Percentiles rank a stretch among this genome's conserved stretches.
Evolutionary conservation across 2,329 filamentous ascomycete species (phyloP).

Genomic region (Fonsecaea nubica): DNA sequence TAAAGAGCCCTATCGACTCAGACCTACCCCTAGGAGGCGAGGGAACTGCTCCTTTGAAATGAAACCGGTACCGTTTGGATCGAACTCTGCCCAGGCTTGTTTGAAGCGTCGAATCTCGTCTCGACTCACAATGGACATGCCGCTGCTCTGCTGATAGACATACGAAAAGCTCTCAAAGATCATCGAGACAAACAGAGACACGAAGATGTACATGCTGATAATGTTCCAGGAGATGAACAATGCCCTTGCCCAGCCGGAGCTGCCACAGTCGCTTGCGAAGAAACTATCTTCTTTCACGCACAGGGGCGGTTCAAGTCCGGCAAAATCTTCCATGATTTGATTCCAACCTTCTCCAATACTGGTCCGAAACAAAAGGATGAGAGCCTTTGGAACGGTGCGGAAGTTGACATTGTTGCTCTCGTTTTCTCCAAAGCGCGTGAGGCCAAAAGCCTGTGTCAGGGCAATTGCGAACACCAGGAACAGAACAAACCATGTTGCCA

Average conservation of each 20-base stretch:
- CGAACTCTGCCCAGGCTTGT: constrained; percentile 95
- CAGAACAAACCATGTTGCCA: constrained; percentile 96
- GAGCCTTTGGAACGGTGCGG: constrained; percentile 87
- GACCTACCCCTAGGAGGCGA: constrained; percentile 75
- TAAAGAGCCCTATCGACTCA: neutral
- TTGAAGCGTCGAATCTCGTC: constrained; percentile 97
- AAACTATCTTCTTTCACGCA: constrained; percentile 77
- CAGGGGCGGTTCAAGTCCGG: constrained; percentile 75
- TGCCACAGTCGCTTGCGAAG: constrained; percentile 91
- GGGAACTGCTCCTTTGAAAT: constrained; percentile 91
- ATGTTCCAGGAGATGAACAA: constrained; percentile 98
- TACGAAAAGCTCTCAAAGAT: constrained; percentile 99
- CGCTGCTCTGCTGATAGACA: constrained; percentile 94
- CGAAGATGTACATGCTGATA: constrained; percentile 99
- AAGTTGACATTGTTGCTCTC: constrained; percentile 87
- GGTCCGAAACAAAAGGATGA: constrained; percentile 91
- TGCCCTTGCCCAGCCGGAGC: constrained; percentile 81
- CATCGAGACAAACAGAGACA: constrained; percentile 95
- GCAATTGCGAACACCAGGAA: constrained; percentile 97
- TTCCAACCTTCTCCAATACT: constrained; percentile 98
- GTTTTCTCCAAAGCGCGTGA: constrained; percentile 80
- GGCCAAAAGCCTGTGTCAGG: constrained; percentile 91
- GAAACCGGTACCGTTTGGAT: constrained; percentile 87
- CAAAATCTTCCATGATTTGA: constrained; percentile 93
- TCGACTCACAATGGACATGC: constrained; percentile 85